Conservation (phyloP, 306 rosid genomes). For the Crotalaria pallida region DNA sequence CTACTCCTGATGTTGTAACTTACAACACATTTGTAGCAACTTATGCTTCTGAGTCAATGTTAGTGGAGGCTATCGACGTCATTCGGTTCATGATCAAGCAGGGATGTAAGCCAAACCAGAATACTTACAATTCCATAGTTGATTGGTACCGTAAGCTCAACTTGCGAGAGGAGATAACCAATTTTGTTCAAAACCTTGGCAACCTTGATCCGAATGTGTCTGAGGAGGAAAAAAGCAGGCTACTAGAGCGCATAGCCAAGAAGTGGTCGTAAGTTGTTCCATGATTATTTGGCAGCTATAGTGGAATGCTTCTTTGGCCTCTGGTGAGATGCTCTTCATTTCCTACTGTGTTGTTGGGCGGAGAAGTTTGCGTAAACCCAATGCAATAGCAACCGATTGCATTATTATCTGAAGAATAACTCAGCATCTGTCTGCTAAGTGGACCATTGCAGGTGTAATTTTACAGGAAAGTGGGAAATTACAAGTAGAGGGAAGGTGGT, state of each 20-base stretch:
- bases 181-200: conserved; percentile 43
- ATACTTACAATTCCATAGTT: conserved; percentile 60
- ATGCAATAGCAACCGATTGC: background rate
- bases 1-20: conserved; percentile 65
- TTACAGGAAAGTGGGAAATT: conserved; percentile 5
- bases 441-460: background rate
- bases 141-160: conserved; percentile 65
- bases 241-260: conserved; percentile 46
- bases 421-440: background rate
- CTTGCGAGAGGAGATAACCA: conserved; percentile 44
- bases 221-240: conserved; percentile 43
- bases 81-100: conserved; percentile 62
- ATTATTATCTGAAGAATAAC: background rate
- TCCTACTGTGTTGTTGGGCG: background rate
- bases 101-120: conserved; percentile 64
- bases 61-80: conserved; percentile 57
- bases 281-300: conserved; percentile 3
- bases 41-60: conserved; percentile 65
- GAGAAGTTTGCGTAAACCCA: conserved; percentile 1
- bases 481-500: background rate
- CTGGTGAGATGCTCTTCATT: background rate
- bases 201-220: conserved; percentile 49
- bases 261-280: conserved; percentile 39
- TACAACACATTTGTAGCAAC: conserved; percentile 64
- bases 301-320: background rate